Percentiles rank a stretch among this genome's conserved stretches.
Conservation (phyloP, 164 flowering plant genomes). For the Umbellularia californica region DNA sequence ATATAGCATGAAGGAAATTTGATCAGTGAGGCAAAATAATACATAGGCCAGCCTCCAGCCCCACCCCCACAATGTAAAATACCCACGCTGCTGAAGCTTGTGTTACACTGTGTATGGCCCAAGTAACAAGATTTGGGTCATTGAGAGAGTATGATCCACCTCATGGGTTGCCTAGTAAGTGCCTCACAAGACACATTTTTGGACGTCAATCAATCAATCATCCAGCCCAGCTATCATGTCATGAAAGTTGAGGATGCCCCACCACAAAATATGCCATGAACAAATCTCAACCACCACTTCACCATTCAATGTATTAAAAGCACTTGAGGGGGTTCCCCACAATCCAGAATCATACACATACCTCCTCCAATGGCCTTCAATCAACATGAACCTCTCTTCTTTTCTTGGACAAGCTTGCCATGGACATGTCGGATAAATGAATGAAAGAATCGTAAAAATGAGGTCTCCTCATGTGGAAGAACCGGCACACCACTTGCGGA, state of each 20-base stretch:
- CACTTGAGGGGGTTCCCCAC: not conserved
- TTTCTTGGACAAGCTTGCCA: slow-evolving; percentile 1
- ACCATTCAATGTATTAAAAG: not conserved
- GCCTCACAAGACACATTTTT: not conserved
- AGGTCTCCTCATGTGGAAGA: slow-evolving; percentile 6
- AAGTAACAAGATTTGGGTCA: too few relatives aligned
- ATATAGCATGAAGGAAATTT: not conserved
- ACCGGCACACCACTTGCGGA: not conserved
- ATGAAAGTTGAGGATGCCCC: not conserved
- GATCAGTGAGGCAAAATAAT: not conserved
- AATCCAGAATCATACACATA: not conserved
- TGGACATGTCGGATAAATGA: slow-evolving; percentile 3
- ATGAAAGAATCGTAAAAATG: slow-evolving; percentile 7
- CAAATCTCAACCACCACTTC: not conserved
- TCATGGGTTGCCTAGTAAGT: not conserved
- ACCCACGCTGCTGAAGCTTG: too few relatives aligned
- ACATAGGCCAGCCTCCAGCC: not conserved
- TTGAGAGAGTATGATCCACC: not conserved
- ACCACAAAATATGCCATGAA: slow-evolving; percentile 1
- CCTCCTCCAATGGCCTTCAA: not conserved
- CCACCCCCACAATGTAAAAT: too few relatives aligned
- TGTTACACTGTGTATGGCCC: too few relatives aligned
- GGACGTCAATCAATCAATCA: not conserved
- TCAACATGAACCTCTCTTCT: not conserved
- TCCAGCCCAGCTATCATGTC: not conserved